A percentile compares a stretch with the other conserved stretches of the same genome.
Conservation (phyloP, 2,329 filamentous ascomycete species). For the Diaporthe velutina region DNA sequence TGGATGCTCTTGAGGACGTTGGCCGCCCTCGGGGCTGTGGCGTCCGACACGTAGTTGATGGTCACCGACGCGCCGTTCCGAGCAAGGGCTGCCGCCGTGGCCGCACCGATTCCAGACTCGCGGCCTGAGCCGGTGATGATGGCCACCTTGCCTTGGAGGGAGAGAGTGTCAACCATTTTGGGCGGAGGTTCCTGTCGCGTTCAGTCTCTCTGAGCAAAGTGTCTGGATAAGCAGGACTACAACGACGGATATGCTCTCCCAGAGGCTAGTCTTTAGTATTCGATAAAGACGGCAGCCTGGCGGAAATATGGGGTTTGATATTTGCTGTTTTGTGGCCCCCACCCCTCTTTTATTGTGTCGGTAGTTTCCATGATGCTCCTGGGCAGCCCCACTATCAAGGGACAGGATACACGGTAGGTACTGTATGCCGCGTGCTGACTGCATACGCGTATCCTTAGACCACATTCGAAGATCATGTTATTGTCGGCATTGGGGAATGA, state of each 20-base stretch:
- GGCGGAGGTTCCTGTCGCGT: background rate
- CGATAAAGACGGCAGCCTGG: background rate
- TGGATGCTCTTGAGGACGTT: slow-evolving; percentile 47
- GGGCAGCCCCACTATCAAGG: slow-evolving; percentile 1
- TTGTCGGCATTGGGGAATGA: too few species aligned
- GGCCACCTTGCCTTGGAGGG: slow-evolving; percentile 56
- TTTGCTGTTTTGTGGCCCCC: slow-evolving; percentile 17
- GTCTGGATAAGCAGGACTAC: too few species aligned
- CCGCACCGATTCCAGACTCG: slow-evolving; percentile 59
- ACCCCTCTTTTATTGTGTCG: slow-evolving; percentile 3
- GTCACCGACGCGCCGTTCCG: slow-evolving; percentile 56
- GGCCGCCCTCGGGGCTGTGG: slow-evolving; percentile 47
- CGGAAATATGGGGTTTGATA: background rate
- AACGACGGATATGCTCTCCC: background rate
- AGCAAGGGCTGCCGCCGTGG: slow-evolving; percentile 54
- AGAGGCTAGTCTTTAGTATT: background rate
- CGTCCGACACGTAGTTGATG: slow-evolving; percentile 56
- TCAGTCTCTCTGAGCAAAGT: background rate
- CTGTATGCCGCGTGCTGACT: too few species aligned
- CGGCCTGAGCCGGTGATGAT: slow-evolving; percentile 60
- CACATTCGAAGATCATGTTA: too few species aligned
- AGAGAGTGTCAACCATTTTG: slow-evolving; percentile 49
- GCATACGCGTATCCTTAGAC: too few species aligned
- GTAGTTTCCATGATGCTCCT: background rate
- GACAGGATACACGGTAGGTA: too few species aligned